Base-by-base conservation (phyloP, 73 alveolate species). In the Blepharisma japonicum region DNA sequence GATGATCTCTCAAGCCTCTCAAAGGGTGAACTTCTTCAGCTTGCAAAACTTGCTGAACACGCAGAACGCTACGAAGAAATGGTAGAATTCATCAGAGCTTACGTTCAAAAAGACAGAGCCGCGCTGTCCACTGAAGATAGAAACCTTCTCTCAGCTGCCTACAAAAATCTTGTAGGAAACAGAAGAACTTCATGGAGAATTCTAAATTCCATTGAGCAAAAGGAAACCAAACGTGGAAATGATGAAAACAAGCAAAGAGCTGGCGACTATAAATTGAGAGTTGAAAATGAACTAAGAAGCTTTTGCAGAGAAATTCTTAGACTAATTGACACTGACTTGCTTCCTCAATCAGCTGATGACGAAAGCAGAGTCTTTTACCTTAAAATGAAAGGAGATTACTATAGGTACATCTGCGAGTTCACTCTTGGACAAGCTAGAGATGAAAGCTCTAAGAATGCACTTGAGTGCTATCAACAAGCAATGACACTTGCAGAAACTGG, bases 1-100 rank as follows among this genome's bases (percentile, higher is more conserved):
- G 42, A 32, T 32, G 42, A 32, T 32, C 42, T 32, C 42, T 32
- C 42, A 32, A 32, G 42, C 42, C 42, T 32, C 42, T 32, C 42
- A 32, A 32, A 32, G 42, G 42, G 42, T 32, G 42, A 32, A 32
- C 42, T 32, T 32, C 42, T 32, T 32, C 42, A 32, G 42, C 42
- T 91, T 82, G 93, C 97, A 51, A 86, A 89, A 79, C 86, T 91
- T 39, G 95, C 97, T 56, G 95, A 91, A 42, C 97, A 91, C 78
- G 78, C 94, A 47, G 86, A 83, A 78, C 68, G 91, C 76, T 91
- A 81, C 83, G 86, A 81, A 67, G 97, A 91, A 70, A 91, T 91
- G 97, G 90, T 81, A 67, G 91, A 83, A 70, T 91, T 88, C 91
- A 78, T 91, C 47, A 84, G 88, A 86, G 85, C 82, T 18, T 82